Conservation (phyloP, 306 rosid genomes). For the Lathyrus oleraceus region DNA sequence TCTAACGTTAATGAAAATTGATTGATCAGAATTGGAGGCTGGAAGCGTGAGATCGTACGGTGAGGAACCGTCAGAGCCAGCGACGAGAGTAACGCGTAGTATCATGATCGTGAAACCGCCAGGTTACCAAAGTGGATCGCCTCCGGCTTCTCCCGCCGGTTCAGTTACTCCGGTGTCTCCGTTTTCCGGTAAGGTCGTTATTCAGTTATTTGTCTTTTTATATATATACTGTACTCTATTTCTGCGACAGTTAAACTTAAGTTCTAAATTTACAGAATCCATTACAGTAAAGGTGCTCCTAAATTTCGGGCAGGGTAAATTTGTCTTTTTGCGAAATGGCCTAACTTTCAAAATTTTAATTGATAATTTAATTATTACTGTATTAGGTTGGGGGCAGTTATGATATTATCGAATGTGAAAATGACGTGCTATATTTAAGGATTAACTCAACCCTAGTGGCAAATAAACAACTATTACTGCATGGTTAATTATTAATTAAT, state of each 20-base stretch:
- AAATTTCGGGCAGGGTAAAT: constrained; percentile 27
- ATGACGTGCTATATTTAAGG: constrained; percentile 19
- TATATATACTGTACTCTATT: neutral
- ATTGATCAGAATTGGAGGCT: constrained; percentile 52
- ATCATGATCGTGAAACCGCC: constrained; percentile 88
- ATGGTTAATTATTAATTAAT: neutral
- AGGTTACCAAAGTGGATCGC: constrained; percentile 62
- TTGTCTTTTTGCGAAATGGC: constrained; percentile 37
- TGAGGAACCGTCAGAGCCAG: constrained; percentile 49
- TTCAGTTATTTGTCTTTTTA: neutral
- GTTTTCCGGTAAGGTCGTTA: constrained; percentile 63
- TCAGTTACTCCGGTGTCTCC: constrained; percentile 81
- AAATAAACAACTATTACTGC: constrained; percentile 9
- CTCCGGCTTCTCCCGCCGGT: constrained; percentile 78
- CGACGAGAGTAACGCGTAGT: constrained; percentile 65
- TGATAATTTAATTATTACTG: neutral
- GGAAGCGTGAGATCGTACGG: constrained; percentile 53
- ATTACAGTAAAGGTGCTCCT: neutral
- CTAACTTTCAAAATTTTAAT: neutral
- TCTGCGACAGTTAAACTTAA: neutral
- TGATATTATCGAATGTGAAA: neutral
- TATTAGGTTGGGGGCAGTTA: constrained; percentile 22
- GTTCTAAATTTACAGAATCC: neutral
- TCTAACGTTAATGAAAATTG: neutral
- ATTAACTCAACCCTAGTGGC: constrained; percentile 28